Evolutionary conservation across 768 basidiomycete genomes (phyloP), one percentile per base, ranked within the genome.

Genomic region (Suillus hirtellus): DNA sequence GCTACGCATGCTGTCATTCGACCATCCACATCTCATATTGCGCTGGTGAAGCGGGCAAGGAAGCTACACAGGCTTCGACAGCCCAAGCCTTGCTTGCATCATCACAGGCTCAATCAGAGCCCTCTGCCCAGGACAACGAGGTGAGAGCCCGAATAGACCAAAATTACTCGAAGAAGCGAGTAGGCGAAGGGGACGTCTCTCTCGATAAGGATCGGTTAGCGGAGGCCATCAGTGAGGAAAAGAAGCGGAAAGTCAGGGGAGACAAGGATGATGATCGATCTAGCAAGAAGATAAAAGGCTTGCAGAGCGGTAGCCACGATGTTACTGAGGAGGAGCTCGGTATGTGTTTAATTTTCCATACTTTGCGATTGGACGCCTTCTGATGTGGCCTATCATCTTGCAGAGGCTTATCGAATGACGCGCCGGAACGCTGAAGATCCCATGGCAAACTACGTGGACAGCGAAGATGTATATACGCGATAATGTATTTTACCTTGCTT

Each of bases 1-100:
- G 97, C 43, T 99, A 90, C 75, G 89, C 86, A 34, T 99, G 97
- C 75, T 99, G 97, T 71, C 96, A 97, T 71, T 95, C 95, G 11
- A 81, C 72, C 52, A 79, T 94, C 35, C 90, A 94, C 69, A 78
- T 92, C 58, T 96, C 96, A 19, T 98, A 98, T 73, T 98, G 96
- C 73, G 88, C 95, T 60, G 96, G 96, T 4, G 73, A 85, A 72
- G 92, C 89, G 35, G 95, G 93, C 64, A 96, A 90, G 65, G 84
- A 86, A 65, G 93, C 94, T 21, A 76, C 86, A 24, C 74, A 85
- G 19, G 90, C 92, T n/a, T 92, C 93, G 1, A 88, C 82, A 66
- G 90, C 89, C 9, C 84, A 87, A 67, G 80, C 84, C 52, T 80
- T 95, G 55, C 83, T 95, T 35, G 75, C 82, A 1, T 79, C 81